Conservation (phyloP, 257 asterid species). For the Plectranthus barbatus region DNA sequence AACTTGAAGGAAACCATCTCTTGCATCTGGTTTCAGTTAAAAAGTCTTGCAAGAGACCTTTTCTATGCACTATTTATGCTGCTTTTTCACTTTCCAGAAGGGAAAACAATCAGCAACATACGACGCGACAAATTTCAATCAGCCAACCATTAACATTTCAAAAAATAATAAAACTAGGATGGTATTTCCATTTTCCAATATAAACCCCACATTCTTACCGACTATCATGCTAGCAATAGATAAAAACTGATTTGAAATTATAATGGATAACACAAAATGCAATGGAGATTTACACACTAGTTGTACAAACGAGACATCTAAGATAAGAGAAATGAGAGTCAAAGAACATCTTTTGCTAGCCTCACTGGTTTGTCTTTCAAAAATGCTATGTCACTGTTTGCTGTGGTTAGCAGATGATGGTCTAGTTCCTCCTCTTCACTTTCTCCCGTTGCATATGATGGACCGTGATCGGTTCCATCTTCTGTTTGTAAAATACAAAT, state of each 20-base stretch:
- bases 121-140: too few species aligned
- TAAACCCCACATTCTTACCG: neutral
- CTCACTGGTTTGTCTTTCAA: constrained; percentile 72
- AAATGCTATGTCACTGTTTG: constrained; percentile 59
- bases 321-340: constrained; percentile 18
- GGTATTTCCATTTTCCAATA: too few species aligned
- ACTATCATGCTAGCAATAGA: neutral
- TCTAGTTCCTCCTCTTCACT: constrained; percentile 52
- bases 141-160: too few species aligned
- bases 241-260: constrained; percentile 13
- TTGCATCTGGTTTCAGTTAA: too few species aligned
- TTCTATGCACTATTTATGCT: too few species aligned
- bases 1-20: too few species aligned
- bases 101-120: too few species aligned
- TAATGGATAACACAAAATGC: constrained; percentile 6
- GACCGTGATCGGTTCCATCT: constrained; percentile 39
- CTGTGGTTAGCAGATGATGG: constrained; percentile 58
- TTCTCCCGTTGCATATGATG: constrained; percentile 28
- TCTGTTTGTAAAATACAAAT: constrained; percentile 25
- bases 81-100: too few species aligned
- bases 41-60: too few species aligned
- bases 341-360: constrained; percentile 61
- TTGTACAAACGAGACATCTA: constrained; percentile 23
- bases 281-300: constrained; percentile 19
- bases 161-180: too few species aligned